These are phyloP conservation scores for Annona cherimola DNA, from an alignment of 164 flowering plant species.

Conservation along the genomic window DNA sequence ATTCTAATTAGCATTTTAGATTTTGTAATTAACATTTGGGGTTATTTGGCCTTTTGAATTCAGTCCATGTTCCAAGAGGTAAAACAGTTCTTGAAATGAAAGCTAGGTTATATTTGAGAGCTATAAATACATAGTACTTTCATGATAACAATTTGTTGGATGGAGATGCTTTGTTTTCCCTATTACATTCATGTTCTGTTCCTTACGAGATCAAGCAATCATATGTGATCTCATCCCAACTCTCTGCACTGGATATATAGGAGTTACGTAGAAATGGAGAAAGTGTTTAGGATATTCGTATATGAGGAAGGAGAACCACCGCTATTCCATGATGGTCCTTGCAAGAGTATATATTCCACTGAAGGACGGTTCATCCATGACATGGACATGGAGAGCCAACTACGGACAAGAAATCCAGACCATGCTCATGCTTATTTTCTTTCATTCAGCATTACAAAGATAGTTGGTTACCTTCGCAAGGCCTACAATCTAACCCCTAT, in stretches of 20 bases:
- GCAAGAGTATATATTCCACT: constrained; percentile 59
- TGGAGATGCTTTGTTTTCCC: too few relatives aligned
- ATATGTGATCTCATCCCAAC: too few relatives aligned
- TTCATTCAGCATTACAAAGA: constrained; percentile 44
- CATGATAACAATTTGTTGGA: too few relatives aligned
- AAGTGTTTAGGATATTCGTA: constrained; percentile 49
- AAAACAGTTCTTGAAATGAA: too few relatives aligned
- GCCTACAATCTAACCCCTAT: constrained; percentile 30
- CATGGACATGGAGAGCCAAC: constrained; percentile 34
- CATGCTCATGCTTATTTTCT: constrained; percentile 44
- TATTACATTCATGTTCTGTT: too few relatives aligned
- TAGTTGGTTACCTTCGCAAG: constrained; percentile 28
- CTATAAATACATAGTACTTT: too few relatives aligned
- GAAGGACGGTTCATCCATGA: constrained; percentile 65
- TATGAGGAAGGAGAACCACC: constrained; percentile 74
- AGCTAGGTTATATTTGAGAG: too few relatives aligned
- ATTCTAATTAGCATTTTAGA: too few relatives aligned
- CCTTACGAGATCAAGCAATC: too few relatives aligned
- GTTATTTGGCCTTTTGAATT: too few relatives aligned
- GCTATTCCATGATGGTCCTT: constrained; percentile 59
- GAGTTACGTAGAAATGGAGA: constrained; percentile 75
- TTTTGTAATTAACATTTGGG: background rate
- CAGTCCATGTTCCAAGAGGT: too few relatives aligned
- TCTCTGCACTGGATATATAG: constrained; percentile 22
- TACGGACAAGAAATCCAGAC: constrained; percentile 33